A percentile compares a stretch with the other conserved stretches of the same genome.
phyloP scores from a whole-genome alignment of 2,329 filamentous ascomycete genomes.

The Podosphaera xanthii region DNA sequence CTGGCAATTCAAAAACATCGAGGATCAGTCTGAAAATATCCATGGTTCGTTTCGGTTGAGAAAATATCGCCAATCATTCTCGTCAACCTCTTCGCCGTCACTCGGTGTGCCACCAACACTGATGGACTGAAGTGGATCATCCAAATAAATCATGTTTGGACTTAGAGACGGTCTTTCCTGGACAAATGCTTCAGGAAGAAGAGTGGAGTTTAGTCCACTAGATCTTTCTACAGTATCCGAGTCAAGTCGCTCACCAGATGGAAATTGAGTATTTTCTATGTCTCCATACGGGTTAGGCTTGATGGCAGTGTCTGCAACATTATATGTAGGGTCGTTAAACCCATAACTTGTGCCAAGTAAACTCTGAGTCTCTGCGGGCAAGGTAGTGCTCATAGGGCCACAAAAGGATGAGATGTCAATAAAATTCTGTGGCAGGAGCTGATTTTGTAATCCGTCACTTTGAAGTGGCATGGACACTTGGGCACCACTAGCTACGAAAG shows the following conservation, averaged over 20 bases:
- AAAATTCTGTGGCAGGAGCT: not conserved
- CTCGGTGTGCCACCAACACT: not conserved
- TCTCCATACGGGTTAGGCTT: slow-evolving; percentile 7
- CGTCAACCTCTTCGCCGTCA: not conserved
- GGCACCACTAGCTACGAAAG: slow-evolving; percentile 8
- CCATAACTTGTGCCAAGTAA: slow-evolving; percentile 25
- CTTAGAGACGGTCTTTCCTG: not conserved
- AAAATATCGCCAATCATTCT: slow-evolving; percentile 1
- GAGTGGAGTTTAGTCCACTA: slow-evolving; percentile 8
- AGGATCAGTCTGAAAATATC: not conserved
- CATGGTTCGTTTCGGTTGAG: not conserved
- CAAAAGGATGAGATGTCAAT: not conserved
- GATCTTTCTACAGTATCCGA: slow-evolving; percentile 1
- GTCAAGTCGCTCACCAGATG: not conserved
- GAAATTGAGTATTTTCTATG: not conserved
- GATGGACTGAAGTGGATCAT: not conserved
- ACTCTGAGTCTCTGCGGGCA: slow-evolving; percentile 30
- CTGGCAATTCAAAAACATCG: too few relatives aligned
- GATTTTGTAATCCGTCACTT: not conserved
- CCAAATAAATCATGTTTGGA: not conserved
- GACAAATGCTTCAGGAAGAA: slow-evolving; percentile 3
- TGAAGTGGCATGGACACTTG: not conserved
- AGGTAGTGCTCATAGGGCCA: slow-evolving; percentile 20
- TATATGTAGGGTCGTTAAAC: slow-evolving; percentile 21
- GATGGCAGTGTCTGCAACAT: slow-evolving; percentile 22